phyloP scores from a whole-genome alignment of 106 monocot genomes.

The Dendrobium huoshanense region DNA sequence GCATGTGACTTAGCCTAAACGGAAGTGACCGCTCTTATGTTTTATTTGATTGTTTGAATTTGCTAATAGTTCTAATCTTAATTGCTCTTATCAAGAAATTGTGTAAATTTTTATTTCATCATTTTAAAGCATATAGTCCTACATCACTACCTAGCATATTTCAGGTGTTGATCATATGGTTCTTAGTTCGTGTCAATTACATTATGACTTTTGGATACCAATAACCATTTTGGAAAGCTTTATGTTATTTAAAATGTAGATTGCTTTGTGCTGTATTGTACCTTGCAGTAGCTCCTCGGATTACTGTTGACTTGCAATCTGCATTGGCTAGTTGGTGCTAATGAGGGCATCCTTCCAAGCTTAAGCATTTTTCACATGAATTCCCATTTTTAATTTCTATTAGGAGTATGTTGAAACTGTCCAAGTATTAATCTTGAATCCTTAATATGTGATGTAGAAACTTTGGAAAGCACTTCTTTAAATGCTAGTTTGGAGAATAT shows the following conservation, averaged over 20 bases:
- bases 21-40: too few species aligned
- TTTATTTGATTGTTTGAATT: too few species aligned
- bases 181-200: neutral
- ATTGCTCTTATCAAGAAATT: too few species aligned
- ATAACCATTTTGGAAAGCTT: neutral
- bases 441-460: neutral
- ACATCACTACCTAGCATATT: neutral
- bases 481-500: neutral
- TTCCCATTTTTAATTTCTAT: neutral
- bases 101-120: too few species aligned
- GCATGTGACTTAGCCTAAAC: too few species aligned
- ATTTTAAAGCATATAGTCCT: too few species aligned
- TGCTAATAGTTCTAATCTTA: too few species aligned
- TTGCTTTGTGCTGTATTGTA: neutral
- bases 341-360: neutral
- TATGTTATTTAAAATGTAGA: neutral
- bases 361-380: neutral
- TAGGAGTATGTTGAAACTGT: neutral
- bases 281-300: neutral
- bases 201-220: neutral
- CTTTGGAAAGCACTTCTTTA: neutral
- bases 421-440: neutral
- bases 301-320: neutral
- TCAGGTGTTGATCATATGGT: neutral
- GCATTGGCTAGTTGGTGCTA: neutral